These are phyloP conservation scores for Talaromyces amestolkiae DNA, from an alignment of 2,329 filamentous ascomycete species.

Conservation along the genomic window DNA sequence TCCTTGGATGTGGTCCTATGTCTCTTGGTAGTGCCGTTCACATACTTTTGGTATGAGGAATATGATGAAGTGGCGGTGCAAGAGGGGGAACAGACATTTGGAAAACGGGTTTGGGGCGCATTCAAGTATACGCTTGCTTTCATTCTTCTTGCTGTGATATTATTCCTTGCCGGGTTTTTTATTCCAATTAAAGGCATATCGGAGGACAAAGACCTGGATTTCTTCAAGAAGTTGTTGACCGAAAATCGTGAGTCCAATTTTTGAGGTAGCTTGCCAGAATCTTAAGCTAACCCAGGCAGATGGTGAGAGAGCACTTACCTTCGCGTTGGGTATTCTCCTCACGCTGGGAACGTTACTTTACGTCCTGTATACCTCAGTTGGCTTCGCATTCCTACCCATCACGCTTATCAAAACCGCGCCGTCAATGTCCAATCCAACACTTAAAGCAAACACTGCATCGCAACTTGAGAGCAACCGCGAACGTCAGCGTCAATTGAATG, in stretches of 20 bases:
- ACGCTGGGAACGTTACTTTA: slow-evolving; percentile 84
- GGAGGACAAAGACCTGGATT: slow-evolving; percentile 74
- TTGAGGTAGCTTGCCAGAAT: not conserved
- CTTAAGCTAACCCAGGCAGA: slow-evolving; percentile 45
- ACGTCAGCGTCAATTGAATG: slow-evolving; percentile 85
- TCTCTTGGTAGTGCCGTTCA: slow-evolving; percentile 84
- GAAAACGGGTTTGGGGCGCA: slow-evolving; percentile 73
- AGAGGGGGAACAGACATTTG: slow-evolving; percentile 69
- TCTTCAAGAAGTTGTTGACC: slow-evolving; percentile 78
- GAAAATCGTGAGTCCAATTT: slow-evolving; percentile 64
- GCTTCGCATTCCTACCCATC: slow-evolving; percentile 83
- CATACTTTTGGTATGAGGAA: slow-evolving; percentile 98
- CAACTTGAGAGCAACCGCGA: slow-evolving; percentile 86
- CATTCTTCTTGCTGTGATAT: slow-evolving; percentile 66
- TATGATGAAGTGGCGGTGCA: slow-evolving; percentile 89
- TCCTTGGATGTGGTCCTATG: slow-evolving; percentile 88
- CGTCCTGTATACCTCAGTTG: slow-evolving; percentile 81
- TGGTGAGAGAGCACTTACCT: slow-evolving; percentile 88
- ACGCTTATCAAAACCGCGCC: slow-evolving; percentile 90
- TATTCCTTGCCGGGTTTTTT: slow-evolving; percentile 94
- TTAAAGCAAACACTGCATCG: slow-evolving; percentile 72
- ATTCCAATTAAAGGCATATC: slow-evolving; percentile 70
- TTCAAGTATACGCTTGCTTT: slow-evolving; percentile 89
- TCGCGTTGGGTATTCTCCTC: slow-evolving; percentile 82
- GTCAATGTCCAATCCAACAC: slow-evolving; percentile 74